Evolutionary conservation across 495 filamentous ascomycete species (phyloP), one percentile per base, ranked within the genome.

Genomic region (Immersiella caudata): DNA sequence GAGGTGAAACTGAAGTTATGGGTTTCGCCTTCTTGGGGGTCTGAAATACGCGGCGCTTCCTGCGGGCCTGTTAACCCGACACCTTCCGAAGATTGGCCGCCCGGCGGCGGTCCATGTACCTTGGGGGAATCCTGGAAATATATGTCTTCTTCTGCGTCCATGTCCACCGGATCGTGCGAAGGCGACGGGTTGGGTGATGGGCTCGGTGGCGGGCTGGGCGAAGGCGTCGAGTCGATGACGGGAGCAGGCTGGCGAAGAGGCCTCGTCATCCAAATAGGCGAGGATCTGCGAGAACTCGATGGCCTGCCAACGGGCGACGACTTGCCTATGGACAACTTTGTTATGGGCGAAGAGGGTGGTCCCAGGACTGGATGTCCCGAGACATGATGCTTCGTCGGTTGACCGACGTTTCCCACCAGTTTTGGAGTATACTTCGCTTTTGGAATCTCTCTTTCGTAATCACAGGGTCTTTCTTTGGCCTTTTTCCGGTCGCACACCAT

Each of bases 401-500:
- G 40, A 14, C 40, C 5, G 29, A 33, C 29, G 29, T 33, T 33
- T 33, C 29, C 29, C 18, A 46, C 27, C 56, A 33, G 24, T 36
- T 24, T 61, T 14, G n/a, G 60, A 35, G 35, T 33, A 33, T 33
- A 33, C 29, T 58, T 21, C 21, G 51, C 21, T 21, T 64, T 12
- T 14, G n/a, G n/a, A n/a, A 64, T 0, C 20, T 49, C 50, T 25
- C 57, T 21, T 20, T 61, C 60, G 51, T 68, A 68, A 20, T 64
- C 29, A 51, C 66, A 68, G 6, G 66, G 60, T n/a, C 60, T 26
- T 21, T 68, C 66, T 12, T 22, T 5, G 2, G 66, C 66, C 22
- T 68, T 22, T 12, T 35, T 64, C 12, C 66, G 52, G 18, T 64
- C 35, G 25, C 66, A 68, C 22, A 64, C 66, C 20, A 64, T 29